These are phyloP conservation scores for Aspergillus intermedius DNA, from an alignment of 2,329 filamentous ascomycete genomes.

Conservation along the genomic window DNA sequence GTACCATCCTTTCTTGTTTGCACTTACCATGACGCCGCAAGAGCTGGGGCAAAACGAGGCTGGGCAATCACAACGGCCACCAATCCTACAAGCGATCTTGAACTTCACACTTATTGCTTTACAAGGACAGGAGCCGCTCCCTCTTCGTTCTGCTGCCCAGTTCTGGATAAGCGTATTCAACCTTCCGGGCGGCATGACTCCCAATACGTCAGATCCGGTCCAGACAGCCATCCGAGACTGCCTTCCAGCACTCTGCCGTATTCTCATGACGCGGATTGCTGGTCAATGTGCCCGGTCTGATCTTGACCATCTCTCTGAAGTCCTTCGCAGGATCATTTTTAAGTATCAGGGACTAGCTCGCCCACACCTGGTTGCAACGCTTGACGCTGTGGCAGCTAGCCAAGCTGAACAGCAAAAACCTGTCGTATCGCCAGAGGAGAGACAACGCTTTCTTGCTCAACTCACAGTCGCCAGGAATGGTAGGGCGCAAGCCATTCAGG, in stretches of 20 bases:
- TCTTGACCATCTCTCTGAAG: conserved; percentile 35
- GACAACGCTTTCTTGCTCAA: conserved; percentile 36
- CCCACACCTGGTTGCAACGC: conserved; percentile 29
- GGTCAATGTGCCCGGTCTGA: conserved; percentile 42
- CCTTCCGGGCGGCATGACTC: conserved; percentile 19
- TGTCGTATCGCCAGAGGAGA: conserved; percentile 28
- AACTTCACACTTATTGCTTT: conserved; percentile 37
- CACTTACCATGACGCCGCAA: conserved; percentile 21
- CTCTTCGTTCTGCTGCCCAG: conserved; percentile 40
- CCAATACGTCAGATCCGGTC: conserved; percentile 16
- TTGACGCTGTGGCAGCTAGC: conserved; percentile 24
- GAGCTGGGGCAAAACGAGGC: conserved; percentile 3
- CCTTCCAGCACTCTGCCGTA: conserved; percentile 32
- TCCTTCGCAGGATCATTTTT: conserved; percentile 36
- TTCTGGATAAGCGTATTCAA: conserved; percentile 39
- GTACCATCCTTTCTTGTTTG: conserved; percentile 34
- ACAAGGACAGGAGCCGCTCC: conserved; percentile 37
- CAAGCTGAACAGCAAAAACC: conserved; percentile 16
- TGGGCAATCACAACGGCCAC: conserved; percentile 10
- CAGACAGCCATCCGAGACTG: conserved; percentile 29
- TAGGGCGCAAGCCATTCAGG: conserved; percentile 29
- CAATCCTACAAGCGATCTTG: conserved; percentile 29
- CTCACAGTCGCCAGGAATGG: conserved; percentile 34
- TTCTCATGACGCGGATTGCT: conserved; percentile 35
- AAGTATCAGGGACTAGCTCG: conserved; percentile 37